Conservation (phyloP, 768 basidiomycete genomes). For the Boletus rufocinnamomeus region DNA sequence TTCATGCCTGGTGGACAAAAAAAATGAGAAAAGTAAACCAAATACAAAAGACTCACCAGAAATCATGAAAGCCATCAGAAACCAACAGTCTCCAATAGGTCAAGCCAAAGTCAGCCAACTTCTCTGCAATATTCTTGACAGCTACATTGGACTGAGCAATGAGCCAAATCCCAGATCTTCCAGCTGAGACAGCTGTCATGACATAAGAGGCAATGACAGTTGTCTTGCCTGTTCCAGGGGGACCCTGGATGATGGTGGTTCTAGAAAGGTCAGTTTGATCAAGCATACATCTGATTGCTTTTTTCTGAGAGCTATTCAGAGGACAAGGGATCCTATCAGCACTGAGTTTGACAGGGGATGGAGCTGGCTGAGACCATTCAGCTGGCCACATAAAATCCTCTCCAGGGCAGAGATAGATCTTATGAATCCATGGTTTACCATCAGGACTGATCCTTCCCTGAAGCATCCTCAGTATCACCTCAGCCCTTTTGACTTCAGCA, state of each 20-base stretch:
- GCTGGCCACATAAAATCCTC: slow-evolving; percentile 41
- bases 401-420: slow-evolving; percentile 35
- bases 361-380: slow-evolving; percentile 27
- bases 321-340: slow-evolving; percentile 25
- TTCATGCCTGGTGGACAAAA: slow-evolving; percentile 64
- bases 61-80: slow-evolving; percentile 64
- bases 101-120: slow-evolving; percentile 58
- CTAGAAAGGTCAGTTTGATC: slow-evolving; percentile 35
- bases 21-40: slow-evolving; percentile 3
- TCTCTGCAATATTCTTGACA: slow-evolving; percentile 88
- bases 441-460: slow-evolving; percentile 35
- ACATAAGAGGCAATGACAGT: slow-evolving; percentile 71
- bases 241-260: slow-evolving; percentile 46
- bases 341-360: slow-evolving; percentile 21
- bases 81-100: slow-evolving; percentile 65
- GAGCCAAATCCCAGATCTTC: slow-evolving; percentile 65
- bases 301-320: slow-evolving; percentile 42
- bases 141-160: slow-evolving; percentile 86
- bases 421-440: slow-evolving; percentile 40
- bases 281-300: slow-evolving; percentile 42
- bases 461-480: slow-evolving; percentile 35
- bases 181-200: slow-evolving; percentile 42
- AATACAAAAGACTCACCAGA: slow-evolving; percentile 51
- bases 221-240: slow-evolving; percentile 74
- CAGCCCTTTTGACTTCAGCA: slow-evolving; percentile 50